Base-by-base conservation (phyloP, 2,329 filamentous ascomycete species). In the Pseudogymnoascus sp. region DNA sequence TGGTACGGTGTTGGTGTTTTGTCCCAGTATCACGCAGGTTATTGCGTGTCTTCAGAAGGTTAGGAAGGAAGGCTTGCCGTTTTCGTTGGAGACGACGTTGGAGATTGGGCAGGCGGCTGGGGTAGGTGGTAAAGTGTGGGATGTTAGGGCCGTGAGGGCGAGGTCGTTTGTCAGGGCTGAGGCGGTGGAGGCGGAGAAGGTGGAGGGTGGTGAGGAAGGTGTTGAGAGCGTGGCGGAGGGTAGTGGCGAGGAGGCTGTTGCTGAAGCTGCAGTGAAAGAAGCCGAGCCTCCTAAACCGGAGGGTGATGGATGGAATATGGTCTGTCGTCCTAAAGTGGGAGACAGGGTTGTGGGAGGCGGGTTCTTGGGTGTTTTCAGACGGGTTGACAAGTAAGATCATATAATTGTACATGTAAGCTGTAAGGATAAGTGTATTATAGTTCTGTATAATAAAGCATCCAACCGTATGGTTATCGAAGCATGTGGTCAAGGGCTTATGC, bases 11-110 rank as follows among this genome's bases (percentile, higher is more conserved):
- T 78, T 88, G 12, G 79, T 91, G 1, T 94, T 92, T 75, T 86
- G 85, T 66, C 90, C 90, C 0, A 90, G 85, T 68, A 85, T 94
- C 63, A 92, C 89, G 8, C 90, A 93, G 72, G 88, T 93, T 62
- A 84, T 81, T 41, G 81, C 85, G 4, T 89, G 87, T 63, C 77
- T 87, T 29, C 75, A 81, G 52, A 72, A 77, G 39, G 81, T 85
- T 33, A 80, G 80, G 63, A 74, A 80, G 29, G 75, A 82, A 11
- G 74, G 73, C 2, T 75, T 90, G 61, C 83, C 83, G 14, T 61
- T 82, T 21, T 72, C 79, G 26, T 73, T 86, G 7, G 85, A 88
- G 39, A 80, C 78, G 49, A 82, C 85, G 0, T 69, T 88, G 14
- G 86, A 89, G 72, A 74, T 88, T 65, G 78, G 78, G 3, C 76